These are phyloP conservation scores for Zygosaccharomyces pseudorouxii DNA, from an alignment of 805 yeast species.

Conservation along the genomic window DNA sequence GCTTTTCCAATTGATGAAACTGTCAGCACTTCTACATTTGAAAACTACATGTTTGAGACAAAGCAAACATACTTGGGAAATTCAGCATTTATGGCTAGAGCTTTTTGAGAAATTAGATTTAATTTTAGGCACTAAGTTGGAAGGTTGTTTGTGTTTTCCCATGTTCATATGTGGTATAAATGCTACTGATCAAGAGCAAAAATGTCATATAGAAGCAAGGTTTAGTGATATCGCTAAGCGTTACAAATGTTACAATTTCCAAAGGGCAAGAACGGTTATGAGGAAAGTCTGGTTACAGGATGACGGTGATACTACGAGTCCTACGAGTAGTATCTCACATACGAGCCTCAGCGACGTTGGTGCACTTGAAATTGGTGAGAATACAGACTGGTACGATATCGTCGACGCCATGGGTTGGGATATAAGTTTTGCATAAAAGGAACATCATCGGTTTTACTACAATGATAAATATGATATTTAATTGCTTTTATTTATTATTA, in stretches of 20 bases:
- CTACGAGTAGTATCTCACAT: background rate
- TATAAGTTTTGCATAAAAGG: conserved; percentile 42
- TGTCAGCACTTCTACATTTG: conserved; percentile 62
- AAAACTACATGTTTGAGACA: conserved; percentile 52
- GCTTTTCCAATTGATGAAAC: conserved; percentile 64
- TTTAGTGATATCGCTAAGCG: conserved; percentile 53
- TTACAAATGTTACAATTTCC: conserved; percentile 64
- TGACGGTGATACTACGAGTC: conserved; percentile 13
- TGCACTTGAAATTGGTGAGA: conserved; percentile 38
- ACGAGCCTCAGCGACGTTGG: conserved; percentile 36
- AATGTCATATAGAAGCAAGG: conserved; percentile 47
- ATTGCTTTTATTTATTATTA: background rate
- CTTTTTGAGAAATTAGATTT: conserved; percentile 54
- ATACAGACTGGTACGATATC: conserved; percentile 61
- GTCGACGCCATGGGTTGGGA: conserved; percentile 71
- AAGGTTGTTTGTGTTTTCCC: conserved; percentile 71
- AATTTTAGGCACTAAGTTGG: conserved; percentile 60
- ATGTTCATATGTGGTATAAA: conserved; percentile 73
- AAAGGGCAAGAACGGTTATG: conserved; percentile 39
- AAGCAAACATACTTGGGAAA: conserved; percentile 43
- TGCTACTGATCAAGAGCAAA: conserved; percentile 49
- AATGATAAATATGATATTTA: background rate
- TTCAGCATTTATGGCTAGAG: conserved; percentile 53
- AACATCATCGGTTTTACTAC: background rate
- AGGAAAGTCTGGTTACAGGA: conserved; percentile 42